Evolutionary conservation across 164 flowering plant genomes (phyloP).

Genomic region (Saururus chinensis): DNA sequence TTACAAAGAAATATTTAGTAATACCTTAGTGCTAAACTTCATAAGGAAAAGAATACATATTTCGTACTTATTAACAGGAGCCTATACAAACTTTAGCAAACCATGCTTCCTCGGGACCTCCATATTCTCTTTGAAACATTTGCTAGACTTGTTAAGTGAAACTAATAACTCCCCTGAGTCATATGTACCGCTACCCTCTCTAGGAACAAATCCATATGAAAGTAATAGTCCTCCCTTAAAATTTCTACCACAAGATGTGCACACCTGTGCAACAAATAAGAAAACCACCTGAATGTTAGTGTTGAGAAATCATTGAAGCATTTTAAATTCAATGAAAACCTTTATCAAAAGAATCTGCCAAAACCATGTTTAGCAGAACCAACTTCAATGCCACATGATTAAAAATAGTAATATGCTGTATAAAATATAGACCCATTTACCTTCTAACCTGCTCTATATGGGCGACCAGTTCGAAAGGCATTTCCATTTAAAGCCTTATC

Average conservation of each 20-base stretch:
- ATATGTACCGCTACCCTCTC: conserved; percentile 75
- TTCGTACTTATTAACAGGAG: background rate
- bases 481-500: conserved; percentile 79
- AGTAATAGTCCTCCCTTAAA: conserved; percentile 92
- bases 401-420: too few relatives aligned
- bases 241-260: conserved; percentile 93
- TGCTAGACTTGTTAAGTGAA: conserved; percentile 63
- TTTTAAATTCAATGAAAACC: background rate
- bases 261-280: conserved; percentile 43
- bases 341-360: too few relatives aligned
- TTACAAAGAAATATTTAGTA: too few relatives aligned
- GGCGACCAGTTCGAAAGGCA: conserved; percentile 77
- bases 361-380: too few relatives aligned
- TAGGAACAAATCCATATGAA: conserved; percentile 95
- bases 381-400: too few relatives aligned
- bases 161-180: conserved; percentile 74
- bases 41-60: background rate
- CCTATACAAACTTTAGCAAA: conserved; percentile 49
- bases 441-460: conserved; percentile 97
- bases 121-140: too few relatives aligned
- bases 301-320: background rate
- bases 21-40: too few relatives aligned
- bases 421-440: conserved; percentile 29
- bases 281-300: too few relatives aligned
- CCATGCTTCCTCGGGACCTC: conserved; percentile 66